Evolutionary conservation across 257 asterid species (phyloP).

Genomic region (Forsythia suspensa): DNA sequence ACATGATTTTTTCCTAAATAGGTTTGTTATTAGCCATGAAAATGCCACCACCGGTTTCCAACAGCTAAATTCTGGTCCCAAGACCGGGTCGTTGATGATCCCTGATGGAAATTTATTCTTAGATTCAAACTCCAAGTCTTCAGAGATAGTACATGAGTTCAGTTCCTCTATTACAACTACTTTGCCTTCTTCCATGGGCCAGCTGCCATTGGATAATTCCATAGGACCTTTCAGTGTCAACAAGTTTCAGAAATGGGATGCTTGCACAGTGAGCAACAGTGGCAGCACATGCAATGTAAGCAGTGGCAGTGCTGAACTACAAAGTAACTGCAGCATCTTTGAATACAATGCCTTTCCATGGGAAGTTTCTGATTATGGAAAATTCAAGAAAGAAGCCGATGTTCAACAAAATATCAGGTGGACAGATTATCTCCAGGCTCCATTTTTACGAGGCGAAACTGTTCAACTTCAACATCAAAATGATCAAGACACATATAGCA

Average conservation of each 20-base stretch:
- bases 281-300: background rate
- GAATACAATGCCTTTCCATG: conserved; percentile 35
- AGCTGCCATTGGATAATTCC: conserved; percentile 10
- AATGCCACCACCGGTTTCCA: conserved; percentile 26
- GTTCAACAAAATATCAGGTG: conserved; percentile 44
- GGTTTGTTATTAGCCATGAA: conserved; percentile 32
- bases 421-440: conserved; percentile 52
- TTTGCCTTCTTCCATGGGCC: conserved; percentile 7
- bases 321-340: conserved; percentile 32
- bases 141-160: conserved; percentile 29
- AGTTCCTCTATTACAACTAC: background rate
- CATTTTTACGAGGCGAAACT: conserved; percentile 28
- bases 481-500: conserved; percentile 25
- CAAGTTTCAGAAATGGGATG: conserved; percentile 43
- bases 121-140: conserved; percentile 26
- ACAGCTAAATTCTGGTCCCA: conserved; percentile 25
- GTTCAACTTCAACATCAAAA: conserved; percentile 18
- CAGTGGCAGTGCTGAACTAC: conserved; percentile 24
- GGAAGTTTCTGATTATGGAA: conserved; percentile 32
- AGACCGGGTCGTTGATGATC: conserved; percentile 34
- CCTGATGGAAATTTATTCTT: conserved; percentile 28
- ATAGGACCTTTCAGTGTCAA: conserved; percentile 20
- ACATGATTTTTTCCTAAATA: conserved; percentile 44
- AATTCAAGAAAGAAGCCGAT: conserved; percentile 32
- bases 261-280: conserved; percentile 7